A percentile compares a stretch with the other conserved stretches of the same genome.
phyloP scores from a whole-genome alignment of 1,284 basidiomycete genomes.

The Ceraceosorus bombacis region DNA sequence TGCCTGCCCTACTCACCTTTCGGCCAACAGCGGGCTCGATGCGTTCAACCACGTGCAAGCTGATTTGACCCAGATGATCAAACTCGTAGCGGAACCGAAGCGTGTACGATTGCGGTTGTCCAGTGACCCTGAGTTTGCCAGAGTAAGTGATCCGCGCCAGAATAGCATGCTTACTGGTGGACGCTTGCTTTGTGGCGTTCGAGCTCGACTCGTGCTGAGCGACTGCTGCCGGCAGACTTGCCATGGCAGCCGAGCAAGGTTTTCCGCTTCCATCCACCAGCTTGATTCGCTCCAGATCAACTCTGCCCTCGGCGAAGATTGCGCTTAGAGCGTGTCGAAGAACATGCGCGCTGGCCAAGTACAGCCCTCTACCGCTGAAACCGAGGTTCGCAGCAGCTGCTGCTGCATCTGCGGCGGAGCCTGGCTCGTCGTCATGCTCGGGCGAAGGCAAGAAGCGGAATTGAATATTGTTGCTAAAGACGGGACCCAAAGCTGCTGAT shows the following conservation, averaged over 20 bases:
- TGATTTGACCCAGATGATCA: conserved; percentile 34
- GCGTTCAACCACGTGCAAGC: conserved; percentile 35
- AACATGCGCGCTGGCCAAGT: conserved; percentile 32
- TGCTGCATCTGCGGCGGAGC: background rate
- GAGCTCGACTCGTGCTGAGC: too few species aligned
- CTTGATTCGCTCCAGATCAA: conserved; percentile 21
- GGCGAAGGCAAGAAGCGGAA: background rate
- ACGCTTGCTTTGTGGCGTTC: background rate
- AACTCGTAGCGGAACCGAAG: conserved; percentile 40
- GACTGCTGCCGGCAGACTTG: too few species aligned
- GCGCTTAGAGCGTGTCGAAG: conserved; percentile 30
- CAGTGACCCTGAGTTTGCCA: conserved; percentile 27
- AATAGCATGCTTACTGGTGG: background rate
- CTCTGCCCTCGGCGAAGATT: conserved; percentile 27
- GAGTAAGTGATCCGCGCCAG: conserved; percentile 29
- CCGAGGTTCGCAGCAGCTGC: conserved; percentile 16
- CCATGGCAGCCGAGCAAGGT: background rate
- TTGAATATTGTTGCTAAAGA: background rate
- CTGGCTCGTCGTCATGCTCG: background rate
- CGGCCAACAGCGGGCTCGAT: conserved; percentile 40
- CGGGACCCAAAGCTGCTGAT: background rate
- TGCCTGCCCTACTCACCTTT: conserved; percentile 3
- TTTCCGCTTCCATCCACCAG: background rate
- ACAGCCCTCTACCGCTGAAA: conserved; percentile 34
- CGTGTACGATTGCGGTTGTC: conserved; percentile 32